phyloP scores from a whole-genome alignment of 352 stramenopile genomes.

The Globisporangium polare region DNA sequence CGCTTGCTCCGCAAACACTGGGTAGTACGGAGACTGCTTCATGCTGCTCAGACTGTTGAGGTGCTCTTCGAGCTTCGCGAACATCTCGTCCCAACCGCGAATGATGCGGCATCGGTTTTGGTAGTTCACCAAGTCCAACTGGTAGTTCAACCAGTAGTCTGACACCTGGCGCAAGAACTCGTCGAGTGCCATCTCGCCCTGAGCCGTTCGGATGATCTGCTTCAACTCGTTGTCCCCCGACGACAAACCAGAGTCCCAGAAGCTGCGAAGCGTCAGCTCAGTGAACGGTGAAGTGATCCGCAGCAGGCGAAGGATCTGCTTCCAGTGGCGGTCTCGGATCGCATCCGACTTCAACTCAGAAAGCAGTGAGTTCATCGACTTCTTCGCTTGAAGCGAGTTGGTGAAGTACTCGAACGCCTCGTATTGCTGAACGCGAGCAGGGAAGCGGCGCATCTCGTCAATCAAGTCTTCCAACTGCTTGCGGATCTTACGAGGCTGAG shows the following conservation, averaged over 20 bases:
- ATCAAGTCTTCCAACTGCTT: conserved; percentile 97
- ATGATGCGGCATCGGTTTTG: conserved; percentile 96
- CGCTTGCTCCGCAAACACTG: conserved; percentile 97
- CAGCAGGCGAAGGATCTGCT: conserved; percentile 94
- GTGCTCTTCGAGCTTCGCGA: conserved; percentile 99
- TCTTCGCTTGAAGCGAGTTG: conserved; percentile 92
- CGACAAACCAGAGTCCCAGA: conserved; percentile 96
- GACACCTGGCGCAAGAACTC: conserved; percentile 96
- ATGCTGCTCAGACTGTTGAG: conserved; percentile 97
- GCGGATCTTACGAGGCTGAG: conserved; percentile 94
- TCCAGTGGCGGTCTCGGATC: conserved; percentile 99
- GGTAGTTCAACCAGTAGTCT: conserved; percentile 88
- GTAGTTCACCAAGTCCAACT: conserved; percentile 92
- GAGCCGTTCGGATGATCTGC: conserved; percentile 96
- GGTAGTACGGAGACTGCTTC: conserved; percentile 99
- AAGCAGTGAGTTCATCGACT: conserved; percentile 92
- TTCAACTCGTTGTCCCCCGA: conserved; percentile 93
- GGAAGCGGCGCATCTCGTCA: conserved; percentile 94
- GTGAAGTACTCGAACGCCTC: conserved; percentile 95
- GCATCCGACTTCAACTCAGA: conserved; percentile 98
- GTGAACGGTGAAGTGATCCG: conserved; percentile 91
- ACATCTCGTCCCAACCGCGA: conserved; percentile 98
- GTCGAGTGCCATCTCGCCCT: conserved; percentile 99
- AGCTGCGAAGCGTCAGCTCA: conserved; percentile 94
- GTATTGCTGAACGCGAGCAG: conserved; percentile 97